These are phyloP conservation scores for Paracorniculantispora psalliotae DNA, from an alignment of 2,329 filamentous ascomycete genomes.

Conservation along the genomic window DNA sequence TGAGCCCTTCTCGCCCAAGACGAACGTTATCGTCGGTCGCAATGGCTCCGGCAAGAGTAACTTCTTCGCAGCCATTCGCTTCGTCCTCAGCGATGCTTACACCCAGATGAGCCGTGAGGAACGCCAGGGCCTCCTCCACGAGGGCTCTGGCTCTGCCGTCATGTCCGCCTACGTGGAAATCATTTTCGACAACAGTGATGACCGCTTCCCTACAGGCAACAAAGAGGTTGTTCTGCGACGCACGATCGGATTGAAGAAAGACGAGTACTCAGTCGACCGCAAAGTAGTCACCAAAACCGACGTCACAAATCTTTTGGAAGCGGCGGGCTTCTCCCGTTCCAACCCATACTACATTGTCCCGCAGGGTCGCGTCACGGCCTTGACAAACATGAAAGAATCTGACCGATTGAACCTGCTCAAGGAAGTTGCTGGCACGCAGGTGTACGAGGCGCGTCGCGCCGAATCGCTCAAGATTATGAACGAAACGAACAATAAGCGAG, in stretches of 20 bases:
- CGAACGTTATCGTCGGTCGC: conserved; percentile 97
- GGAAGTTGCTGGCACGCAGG: conserved; percentile 96
- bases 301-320: conserved; percentile 92
- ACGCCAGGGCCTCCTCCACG: conserved; percentile 91
- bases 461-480: conserved; percentile 96
- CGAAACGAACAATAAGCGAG: conserved; percentile 89
- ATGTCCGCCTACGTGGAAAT: conserved; percentile 99
- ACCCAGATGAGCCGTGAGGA: conserved; percentile 94
- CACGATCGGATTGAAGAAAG: conserved; percentile 95
- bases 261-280: conserved; percentile 95
- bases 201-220: conserved; percentile 89
- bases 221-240: conserved; percentile 86
- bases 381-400: conserved; percentile 98
- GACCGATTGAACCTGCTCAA: conserved; percentile 87
- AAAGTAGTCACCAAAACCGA: conserved; percentile 94
- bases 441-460: conserved; percentile 86
- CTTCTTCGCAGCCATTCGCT: conserved; percentile 98
- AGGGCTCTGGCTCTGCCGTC: conserved; percentile 94
- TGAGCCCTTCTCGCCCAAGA: conserved; percentile 94
- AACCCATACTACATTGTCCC: conserved; percentile 99
- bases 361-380: conserved; percentile 87
- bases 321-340: conserved; percentile 90
- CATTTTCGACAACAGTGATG: conserved; percentile 96
- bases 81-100: conserved; percentile 96
- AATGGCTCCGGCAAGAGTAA: conserved; percentile 99